These are phyloP conservation scores for Globisporangium alternatum DNA, from an alignment of 352 stramenopile species.

Conservation along the genomic window DNA sequence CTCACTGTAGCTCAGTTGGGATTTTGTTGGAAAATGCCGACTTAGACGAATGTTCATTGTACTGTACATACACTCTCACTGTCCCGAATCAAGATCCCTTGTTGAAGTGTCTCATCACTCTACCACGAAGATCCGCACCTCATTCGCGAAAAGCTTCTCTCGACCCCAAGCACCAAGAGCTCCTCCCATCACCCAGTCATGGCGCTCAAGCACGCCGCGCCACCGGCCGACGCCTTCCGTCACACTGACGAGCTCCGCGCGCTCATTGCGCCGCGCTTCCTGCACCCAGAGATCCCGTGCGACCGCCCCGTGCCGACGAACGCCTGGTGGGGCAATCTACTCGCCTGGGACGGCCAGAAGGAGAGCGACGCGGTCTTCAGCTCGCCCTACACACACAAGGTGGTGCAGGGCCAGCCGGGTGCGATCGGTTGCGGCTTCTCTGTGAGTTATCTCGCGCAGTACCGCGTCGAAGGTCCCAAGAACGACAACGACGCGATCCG, in stretches of 20 bases:
- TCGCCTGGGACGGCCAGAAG: conserved; percentile 47
- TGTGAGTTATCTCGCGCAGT: conserved; percentile 71
- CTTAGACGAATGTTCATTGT: background rate
- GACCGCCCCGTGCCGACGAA: conserved; percentile 68
- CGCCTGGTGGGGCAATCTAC: conserved; percentile 83
- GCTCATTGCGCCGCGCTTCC: conserved; percentile 51
- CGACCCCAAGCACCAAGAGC: conserved; percentile 1
- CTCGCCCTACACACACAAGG: conserved; percentile 66
- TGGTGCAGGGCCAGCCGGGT: conserved; percentile 32
- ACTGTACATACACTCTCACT: background rate
- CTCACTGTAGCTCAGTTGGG: background rate
- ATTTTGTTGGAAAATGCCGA: background rate
- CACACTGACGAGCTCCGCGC: conserved; percentile 43
- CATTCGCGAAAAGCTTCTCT: conserved; percentile 1
- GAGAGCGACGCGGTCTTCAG: conserved; percentile 76
- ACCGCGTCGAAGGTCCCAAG: conserved; percentile 53
- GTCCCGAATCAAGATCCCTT: background rate
- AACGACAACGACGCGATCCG: conserved; percentile 82
- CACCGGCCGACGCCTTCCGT: conserved; percentile 41
- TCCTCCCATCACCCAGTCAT: conserved; percentile 6
- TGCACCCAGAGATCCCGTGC: conserved; percentile 22
- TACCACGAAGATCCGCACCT: background rate
- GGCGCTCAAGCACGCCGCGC: conserved; percentile 17
- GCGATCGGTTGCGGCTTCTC: conserved; percentile 49
- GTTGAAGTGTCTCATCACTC: conserved; percentile 1